Evolutionary conservation across 2,329 filamentous ascomycete genomes (phyloP).

Genomic region (Camptophora hylomeconis): DNA sequence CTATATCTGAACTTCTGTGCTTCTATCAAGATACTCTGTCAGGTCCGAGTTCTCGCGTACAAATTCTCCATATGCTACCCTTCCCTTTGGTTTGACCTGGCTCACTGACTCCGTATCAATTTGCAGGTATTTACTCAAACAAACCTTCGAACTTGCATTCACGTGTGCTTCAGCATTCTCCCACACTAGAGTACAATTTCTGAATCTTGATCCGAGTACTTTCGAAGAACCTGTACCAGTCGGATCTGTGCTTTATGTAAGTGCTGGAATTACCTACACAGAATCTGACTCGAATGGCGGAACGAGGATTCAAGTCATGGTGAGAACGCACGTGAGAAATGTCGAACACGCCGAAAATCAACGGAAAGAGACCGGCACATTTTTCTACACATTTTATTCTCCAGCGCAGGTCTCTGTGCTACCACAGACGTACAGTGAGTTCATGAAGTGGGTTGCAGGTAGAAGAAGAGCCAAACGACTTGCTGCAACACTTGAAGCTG

Average conservation of each 20-base stretch:
- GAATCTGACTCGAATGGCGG: slow-evolving; percentile 42
- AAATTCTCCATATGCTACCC: too few species aligned
- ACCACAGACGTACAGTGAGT: slow-evolving; percentile 50
- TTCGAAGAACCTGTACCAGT: slow-evolving; percentile 66
- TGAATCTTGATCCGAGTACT: slow-evolving; percentile 59
- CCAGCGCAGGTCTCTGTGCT: slow-evolving; percentile 53
- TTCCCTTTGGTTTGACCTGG: too few species aligned
- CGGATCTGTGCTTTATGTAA: slow-evolving; percentile 61
- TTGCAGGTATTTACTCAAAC: slow-evolving; percentile 61
- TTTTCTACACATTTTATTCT: slow-evolving; percentile 62
- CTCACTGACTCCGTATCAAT: too few species aligned
- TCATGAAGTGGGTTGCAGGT: slow-evolving; percentile 53
- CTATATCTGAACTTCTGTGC: too few species aligned
- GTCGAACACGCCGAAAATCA: slow-evolving; percentile 50
- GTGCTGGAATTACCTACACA: slow-evolving; percentile 58
- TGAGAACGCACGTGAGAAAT: slow-evolving; percentile 59
- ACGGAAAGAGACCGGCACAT: slow-evolving; percentile 56
- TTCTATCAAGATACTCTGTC: too few species aligned
- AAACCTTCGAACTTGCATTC: slow-evolving; percentile 65
- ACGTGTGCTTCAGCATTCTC: slow-evolving; percentile 61
- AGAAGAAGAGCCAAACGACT: slow-evolving; percentile 42
- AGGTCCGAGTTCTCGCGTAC: too few species aligned
- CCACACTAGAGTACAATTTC: slow-evolving; percentile 55
- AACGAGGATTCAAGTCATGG: slow-evolving; percentile 56
- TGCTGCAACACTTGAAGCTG: slow-evolving; percentile 25